These are phyloP conservation scores for Hypoxylon sp. DNA, from an alignment of 2,329 filamentous ascomycete genomes.

Conservation along the genomic window DNA sequence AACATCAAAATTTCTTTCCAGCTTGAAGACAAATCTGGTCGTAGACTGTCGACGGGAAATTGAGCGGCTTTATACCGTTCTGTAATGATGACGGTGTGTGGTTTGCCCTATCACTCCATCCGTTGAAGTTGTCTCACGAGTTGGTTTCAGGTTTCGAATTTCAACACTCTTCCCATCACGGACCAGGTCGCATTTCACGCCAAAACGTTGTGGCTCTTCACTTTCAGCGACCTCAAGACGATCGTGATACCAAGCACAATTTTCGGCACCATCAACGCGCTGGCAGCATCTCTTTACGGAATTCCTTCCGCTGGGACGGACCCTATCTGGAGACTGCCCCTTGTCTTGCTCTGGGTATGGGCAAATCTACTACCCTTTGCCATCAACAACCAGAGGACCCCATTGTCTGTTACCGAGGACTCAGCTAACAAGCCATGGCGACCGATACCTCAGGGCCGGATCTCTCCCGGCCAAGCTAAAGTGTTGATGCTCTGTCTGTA, in stretches of 20 bases:
- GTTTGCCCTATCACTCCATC: no score
- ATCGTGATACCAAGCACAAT: neutral
- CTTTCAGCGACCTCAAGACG: neutral
- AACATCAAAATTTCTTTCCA: no score
- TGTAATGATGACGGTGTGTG: no score
- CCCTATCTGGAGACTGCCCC: no score
- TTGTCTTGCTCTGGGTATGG: neutral
- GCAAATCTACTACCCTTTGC: neutral
- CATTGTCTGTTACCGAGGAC: neutral
- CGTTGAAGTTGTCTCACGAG: no score
- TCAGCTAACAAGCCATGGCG: neutral
- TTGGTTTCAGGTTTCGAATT: no score
- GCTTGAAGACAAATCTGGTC: no score
- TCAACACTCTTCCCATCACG: no score
- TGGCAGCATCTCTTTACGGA: neutral
- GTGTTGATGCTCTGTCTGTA: constrained; percentile 11
- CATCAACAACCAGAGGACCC: neutral
- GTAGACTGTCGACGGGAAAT: no score
- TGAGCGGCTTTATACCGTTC: no score
- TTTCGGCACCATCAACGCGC: no score
- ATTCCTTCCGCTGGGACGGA: neutral
- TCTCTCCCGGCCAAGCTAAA: constrained; percentile 4
- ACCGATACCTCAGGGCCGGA: neutral
- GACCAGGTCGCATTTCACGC: no score
- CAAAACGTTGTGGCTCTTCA: neutral